phyloP scores from a whole-genome alignment of 257 asterid species.

The Echium plantagineum region DNA sequence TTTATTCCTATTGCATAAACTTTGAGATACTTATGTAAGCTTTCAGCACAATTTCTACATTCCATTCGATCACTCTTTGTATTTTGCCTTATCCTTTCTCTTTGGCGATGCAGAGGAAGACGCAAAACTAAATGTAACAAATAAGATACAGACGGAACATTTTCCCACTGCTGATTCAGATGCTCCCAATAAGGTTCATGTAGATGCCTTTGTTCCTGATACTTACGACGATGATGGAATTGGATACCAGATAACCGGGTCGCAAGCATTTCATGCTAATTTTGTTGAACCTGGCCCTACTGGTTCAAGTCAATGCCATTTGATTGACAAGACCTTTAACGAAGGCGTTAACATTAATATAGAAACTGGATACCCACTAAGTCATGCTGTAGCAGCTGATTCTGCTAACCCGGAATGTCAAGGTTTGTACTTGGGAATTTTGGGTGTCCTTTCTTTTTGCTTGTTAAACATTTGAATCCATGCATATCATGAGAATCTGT shows the following conservation, averaged over 20 bases:
- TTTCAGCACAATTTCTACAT: background rate
- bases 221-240: constrained; percentile 47
- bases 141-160: constrained; percentile 19
- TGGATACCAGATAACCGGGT: constrained; percentile 15
- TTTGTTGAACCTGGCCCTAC: constrained; percentile 21
- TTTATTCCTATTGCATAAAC: background rate
- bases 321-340: constrained; percentile 2
- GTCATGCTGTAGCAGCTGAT: too few relatives aligned
- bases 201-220: constrained; percentile 47
- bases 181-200: constrained; percentile 24
- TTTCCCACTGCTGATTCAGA: constrained; percentile 19
- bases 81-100: constrained; percentile 8
- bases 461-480: too few relatives aligned
- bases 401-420: too few relatives aligned
- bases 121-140: constrained; percentile 20
- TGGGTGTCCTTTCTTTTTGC: too few relatives aligned
- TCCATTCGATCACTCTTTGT: constrained; percentile 2
- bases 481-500: too few relatives aligned
- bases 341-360: constrained; percentile 19
- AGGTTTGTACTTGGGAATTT: too few relatives aligned
- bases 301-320: constrained; percentile 13
- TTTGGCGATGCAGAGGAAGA: constrained; percentile 26
- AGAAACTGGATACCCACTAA: constrained; percentile 14
- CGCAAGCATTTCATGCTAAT: constrained; percentile 25
- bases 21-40: background rate